These are phyloP conservation scores for Stephania cephalantha DNA, from an alignment of 164 flowering plant species.

Conservation along the genomic window DNA sequence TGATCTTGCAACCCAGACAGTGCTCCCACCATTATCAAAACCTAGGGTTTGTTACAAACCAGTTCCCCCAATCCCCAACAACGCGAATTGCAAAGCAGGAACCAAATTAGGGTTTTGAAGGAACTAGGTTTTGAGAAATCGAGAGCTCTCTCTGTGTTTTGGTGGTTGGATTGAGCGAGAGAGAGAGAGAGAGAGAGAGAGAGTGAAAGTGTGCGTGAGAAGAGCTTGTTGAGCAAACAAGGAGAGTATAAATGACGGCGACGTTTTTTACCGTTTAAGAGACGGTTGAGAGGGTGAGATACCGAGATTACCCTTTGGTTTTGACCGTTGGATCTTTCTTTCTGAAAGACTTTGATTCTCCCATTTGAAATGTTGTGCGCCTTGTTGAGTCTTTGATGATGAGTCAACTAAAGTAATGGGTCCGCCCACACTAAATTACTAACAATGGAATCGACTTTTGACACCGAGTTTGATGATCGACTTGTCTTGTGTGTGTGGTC, in stretches of 20 bases:
- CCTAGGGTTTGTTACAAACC: constrained; percentile 6
- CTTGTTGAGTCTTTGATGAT: too few species aligned
- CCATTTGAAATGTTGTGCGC: not conserved
- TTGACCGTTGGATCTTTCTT: not conserved
- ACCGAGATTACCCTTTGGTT: not conserved
- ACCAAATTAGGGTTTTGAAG: not conserved
- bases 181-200: too few species aligned
- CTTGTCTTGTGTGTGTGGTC: too few species aligned
- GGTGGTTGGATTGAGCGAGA: too few species aligned
- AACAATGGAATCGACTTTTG: too few species aligned
- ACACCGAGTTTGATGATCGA: too few species aligned
- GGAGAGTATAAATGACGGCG: not conserved
- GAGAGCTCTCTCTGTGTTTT: not conserved
- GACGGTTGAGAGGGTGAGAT: not conserved
- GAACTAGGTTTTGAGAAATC: not conserved
- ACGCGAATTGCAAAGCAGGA: not conserved
- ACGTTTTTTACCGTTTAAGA: not conserved
- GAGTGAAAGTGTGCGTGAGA: too few species aligned
- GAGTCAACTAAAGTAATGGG: too few species aligned
- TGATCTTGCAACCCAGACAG: constrained; percentile 84
- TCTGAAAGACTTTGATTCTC: not conserved
- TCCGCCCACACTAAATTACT: too few species aligned
- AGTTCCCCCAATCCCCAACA: not conserved
- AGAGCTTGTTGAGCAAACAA: not conserved
- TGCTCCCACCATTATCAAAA: constrained; percentile 45